These are phyloP conservation scores for Ophidiomyces ophidiicola DNA, from an alignment of 2,329 filamentous ascomycete genomes.

Conservation along the genomic window DNA sequence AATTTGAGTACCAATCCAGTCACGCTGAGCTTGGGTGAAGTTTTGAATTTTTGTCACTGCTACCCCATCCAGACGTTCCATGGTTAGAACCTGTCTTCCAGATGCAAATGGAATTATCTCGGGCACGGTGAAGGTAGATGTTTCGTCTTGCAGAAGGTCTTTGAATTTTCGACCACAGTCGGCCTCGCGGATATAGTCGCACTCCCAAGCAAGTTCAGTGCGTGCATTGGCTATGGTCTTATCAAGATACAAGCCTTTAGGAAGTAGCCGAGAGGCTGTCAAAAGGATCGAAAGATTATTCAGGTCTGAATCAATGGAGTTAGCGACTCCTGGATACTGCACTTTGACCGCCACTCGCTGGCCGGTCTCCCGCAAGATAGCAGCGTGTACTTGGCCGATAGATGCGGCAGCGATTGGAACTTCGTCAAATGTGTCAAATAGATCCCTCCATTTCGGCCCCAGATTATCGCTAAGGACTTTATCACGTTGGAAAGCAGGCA, in stretches of 20 bases:
- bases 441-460: slow-evolving; percentile 67
- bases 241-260: slow-evolving; percentile 84
- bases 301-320: slow-evolving; percentile 91
- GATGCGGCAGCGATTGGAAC: slow-evolving; percentile 88
- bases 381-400: slow-evolving; percentile 90
- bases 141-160: slow-evolving; percentile 61
- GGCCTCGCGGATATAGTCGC: slow-evolving; percentile 85
- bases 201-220: slow-evolving; percentile 89
- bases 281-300: slow-evolving; percentile 86
- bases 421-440: slow-evolving; percentile 79
- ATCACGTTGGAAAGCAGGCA: slow-evolving; percentile 88
- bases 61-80: slow-evolving; percentile 77
- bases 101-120: slow-evolving; percentile 65
- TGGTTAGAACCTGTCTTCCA: slow-evolving; percentile 77
- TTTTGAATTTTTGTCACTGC: slow-evolving; percentile 69
- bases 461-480: slow-evolving; percentile 68
- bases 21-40: slow-evolving; percentile 69
- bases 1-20: slow-evolving; percentile 94
- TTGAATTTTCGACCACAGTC: slow-evolving; percentile 65
- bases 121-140: slow-evolving; percentile 65
- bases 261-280: slow-evolving; percentile 77
- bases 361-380: slow-evolving; percentile 61
- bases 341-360: slow-evolving; percentile 84
- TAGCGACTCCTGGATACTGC: slow-evolving; percentile 90
- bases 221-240: slow-evolving; percentile 96